phyloP scores from a whole-genome alignment of 208 protist genomes.

The Phytomonas francai region DNA sequence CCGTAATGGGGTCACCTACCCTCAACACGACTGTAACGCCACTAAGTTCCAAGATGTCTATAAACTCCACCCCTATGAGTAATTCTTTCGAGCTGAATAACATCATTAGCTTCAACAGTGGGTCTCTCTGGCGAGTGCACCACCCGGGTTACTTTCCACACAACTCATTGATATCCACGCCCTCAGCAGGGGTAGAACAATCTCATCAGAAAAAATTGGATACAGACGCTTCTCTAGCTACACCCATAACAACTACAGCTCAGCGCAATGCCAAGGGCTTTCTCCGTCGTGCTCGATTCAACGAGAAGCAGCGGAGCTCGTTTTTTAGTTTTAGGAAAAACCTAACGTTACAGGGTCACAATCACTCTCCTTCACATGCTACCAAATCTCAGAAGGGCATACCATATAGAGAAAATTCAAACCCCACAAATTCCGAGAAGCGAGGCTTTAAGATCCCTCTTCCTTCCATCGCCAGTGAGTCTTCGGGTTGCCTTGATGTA shows the following conservation, averaged over 20 bases:
- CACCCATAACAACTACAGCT: constrained; percentile 14
- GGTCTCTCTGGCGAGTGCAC: background rate
- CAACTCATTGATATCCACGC: background rate
- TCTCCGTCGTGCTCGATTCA: constrained; percentile 38
- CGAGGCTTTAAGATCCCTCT: background rate
- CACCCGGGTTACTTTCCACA: background rate
- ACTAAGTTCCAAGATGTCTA: background rate
- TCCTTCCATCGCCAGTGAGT: constrained; percentile 6
- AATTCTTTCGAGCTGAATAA: background rate
- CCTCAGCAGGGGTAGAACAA: background rate
- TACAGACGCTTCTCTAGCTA: background rate
- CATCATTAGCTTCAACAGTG: background rate
- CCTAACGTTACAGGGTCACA: background rate
- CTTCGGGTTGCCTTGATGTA: background rate
- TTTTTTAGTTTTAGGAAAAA: background rate
- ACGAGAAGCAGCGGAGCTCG: constrained; percentile 17
- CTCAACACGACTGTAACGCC: background rate
- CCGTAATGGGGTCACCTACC: constrained; percentile 4
- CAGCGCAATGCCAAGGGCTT: constrained; percentile 40
- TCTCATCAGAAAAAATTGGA: background rate
- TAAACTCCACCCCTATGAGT: background rate
- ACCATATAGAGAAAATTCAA: background rate
- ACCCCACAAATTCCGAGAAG: background rate
- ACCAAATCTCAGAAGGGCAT: background rate
- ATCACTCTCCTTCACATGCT: background rate